Conservation (phyloP, 2,329 filamentous ascomycete species). For the Sarocladium strictum region DNA sequence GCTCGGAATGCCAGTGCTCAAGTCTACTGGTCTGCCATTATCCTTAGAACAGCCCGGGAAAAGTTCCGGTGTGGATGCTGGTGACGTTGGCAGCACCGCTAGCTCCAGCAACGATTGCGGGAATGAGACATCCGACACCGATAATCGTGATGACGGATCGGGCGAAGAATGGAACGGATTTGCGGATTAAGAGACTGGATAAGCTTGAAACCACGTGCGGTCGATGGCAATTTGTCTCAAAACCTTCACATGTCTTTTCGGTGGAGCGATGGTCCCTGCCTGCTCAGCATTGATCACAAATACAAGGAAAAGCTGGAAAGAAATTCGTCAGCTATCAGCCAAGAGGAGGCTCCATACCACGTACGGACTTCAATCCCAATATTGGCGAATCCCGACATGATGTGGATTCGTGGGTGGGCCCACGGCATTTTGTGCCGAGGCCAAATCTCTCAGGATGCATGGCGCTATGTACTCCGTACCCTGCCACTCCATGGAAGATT, state of each 20-base stretch:
- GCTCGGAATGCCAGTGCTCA: constrained; percentile 29
- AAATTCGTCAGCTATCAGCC: neutral
- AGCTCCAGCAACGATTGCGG: constrained; percentile 13
- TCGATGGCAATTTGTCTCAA: neutral
- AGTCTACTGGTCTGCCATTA: constrained; percentile 27
- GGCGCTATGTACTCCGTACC: neutral
- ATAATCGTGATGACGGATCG: constrained; percentile 14
- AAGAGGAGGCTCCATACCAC: neutral
- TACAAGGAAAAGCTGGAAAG: neutral
- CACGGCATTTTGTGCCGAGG: constrained; percentile 2
- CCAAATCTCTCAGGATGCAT: too few species aligned
- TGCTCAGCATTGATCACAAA: neutral
- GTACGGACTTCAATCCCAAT: neutral
- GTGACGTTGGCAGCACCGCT: constrained; percentile 16
- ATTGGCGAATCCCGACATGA: neutral
- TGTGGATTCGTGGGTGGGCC: neutral
- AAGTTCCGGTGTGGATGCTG: constrained; percentile 21
- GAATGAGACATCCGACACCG: neutral
- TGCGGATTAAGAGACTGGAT: constrained; percentile 16
- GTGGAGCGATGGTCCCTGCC: neutral
- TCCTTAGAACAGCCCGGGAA: constrained; percentile 9
- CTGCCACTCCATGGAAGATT: neutral
- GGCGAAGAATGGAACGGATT: constrained; percentile 28
- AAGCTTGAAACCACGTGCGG: neutral
- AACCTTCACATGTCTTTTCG: neutral